Conservation (phyloP, 148 eudicot species). For the Drosera capensis region DNA sequence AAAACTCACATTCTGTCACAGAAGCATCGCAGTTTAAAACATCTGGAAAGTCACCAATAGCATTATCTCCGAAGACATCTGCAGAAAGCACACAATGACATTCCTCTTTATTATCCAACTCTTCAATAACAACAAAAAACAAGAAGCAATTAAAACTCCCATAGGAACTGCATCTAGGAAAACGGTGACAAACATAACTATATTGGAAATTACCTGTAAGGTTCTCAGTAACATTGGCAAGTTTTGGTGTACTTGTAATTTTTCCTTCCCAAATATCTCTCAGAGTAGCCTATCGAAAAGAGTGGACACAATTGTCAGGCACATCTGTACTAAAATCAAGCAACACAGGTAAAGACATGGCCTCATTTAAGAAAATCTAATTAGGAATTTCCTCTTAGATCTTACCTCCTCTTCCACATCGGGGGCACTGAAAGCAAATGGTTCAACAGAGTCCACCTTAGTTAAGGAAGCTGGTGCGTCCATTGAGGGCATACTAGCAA, state of each 20-base stretch:
- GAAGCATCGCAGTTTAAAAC: conserved; percentile 6
- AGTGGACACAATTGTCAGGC: background rate
- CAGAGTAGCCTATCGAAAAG: conserved; percentile 31
- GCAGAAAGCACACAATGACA: conserved; percentile 16
- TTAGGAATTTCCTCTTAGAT: conserved; percentile 1
- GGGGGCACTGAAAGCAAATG: conserved; percentile 69
- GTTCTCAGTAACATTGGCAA: conserved; percentile 32
- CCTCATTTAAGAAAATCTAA: background rate
- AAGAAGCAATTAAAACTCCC: background rate
- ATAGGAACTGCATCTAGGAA: background rate
- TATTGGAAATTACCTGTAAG: conserved; percentile 28
- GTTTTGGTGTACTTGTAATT: conserved; percentile 31
- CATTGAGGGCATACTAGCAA: conserved; percentile 24
- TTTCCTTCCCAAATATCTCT: conserved; percentile 64
- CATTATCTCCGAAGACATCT: conserved; percentile 20
- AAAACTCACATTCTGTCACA: conserved; percentile 18
- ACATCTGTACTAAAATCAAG: background rate
- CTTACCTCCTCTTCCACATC: conserved; percentile 63
- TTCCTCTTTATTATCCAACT: conserved; percentile 18
- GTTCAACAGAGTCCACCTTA: conserved; percentile 35
- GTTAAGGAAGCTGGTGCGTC: conserved; percentile 49
- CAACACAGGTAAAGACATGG: background rate
- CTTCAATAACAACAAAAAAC: conserved; percentile 15
- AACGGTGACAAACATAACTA: background rate
- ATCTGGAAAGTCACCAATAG: conserved; percentile 15